Evolutionary conservation across 192 early-diverging fungal species (phyloP).

Genomic region (Funneliformis geosporum): DNA sequence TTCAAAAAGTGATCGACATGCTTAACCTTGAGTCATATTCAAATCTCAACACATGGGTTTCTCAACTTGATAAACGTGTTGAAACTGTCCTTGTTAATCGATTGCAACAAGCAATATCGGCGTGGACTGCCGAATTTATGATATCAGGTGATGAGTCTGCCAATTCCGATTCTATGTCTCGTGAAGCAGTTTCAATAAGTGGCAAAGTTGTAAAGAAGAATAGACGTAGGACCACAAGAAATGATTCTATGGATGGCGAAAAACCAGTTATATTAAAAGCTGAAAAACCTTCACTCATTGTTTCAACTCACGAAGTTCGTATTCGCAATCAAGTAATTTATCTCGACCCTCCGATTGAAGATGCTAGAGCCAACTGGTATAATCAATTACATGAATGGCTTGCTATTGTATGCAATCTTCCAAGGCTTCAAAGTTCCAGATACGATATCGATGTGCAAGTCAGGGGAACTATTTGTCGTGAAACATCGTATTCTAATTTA

Average conservation of each 20-base stretch:
- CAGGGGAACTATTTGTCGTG: slow-evolving; percentile 51
- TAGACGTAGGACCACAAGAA: slow-evolving; percentile 32
- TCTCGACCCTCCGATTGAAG: slow-evolving; percentile 93
- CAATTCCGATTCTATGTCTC: slow-evolving; percentile 46
- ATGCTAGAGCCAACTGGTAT: slow-evolving; percentile 88
- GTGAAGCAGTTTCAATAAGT: slow-evolving; percentile 40
- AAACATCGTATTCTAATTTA: slow-evolving; percentile 67
- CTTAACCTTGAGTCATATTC: slow-evolving; percentile 94
- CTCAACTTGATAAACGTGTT: slow-evolving; percentile 75
- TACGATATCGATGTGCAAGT: slow-evolving; percentile 82
- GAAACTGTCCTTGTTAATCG: slow-evolving; percentile 75
- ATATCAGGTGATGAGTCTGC: slow-evolving; percentile 48
- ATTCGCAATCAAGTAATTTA: slow-evolving; percentile 97
- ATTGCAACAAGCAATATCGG: slow-evolving; percentile 73
- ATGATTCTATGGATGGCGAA: slow-evolving; percentile 38
- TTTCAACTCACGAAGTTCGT: slow-evolving; percentile 82
- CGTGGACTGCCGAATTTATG: slow-evolving; percentile 73
- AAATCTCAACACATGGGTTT: slow-evolving; percentile 90
- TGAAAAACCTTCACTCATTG: slow-evolving; percentile 66
- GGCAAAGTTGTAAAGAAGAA: slow-evolving; percentile 39
- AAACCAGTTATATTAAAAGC: slow-evolving; percentile 36
- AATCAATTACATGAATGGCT: slow-evolving; percentile 93
- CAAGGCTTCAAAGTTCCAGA: slow-evolving; percentile 83
- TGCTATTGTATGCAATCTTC: slow-evolving; percentile 81
- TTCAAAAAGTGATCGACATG: slow-evolving; percentile 91